Evolutionary conservation across 2,329 filamentous ascomycete genomes (phyloP).

Genomic region (Calycina marina): DNA sequence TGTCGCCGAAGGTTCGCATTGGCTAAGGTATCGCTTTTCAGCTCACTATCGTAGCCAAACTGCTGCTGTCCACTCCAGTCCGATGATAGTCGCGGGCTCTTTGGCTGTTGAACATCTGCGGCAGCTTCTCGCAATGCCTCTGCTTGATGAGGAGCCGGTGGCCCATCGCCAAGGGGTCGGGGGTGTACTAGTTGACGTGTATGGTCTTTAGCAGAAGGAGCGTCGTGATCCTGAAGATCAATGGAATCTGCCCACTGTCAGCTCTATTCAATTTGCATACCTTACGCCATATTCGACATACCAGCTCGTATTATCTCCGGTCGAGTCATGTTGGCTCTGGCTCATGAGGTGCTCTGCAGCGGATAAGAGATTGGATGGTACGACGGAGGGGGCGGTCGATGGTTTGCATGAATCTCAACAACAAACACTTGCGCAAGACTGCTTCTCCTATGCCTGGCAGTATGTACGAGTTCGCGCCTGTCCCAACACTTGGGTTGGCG

Average conservation of each 20-base stretch:
- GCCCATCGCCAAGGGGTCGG: constrained; percentile 35
- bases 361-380: too few relatives aligned
- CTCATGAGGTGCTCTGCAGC: constrained; percentile 10
- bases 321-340: constrained; percentile 31
- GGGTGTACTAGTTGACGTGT: constrained; percentile 37
- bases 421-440: too few relatives aligned
- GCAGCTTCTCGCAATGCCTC: constrained; percentile 69
- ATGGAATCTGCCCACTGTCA: constrained; percentile 58
- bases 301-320: constrained; percentile 41
- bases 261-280: constrained; percentile 11
- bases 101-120: constrained; percentile 58
- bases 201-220: constrained; percentile 77
- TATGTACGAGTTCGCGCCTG: too few relatives aligned
- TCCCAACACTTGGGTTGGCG: too few relatives aligned
- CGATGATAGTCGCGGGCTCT: constrained; percentile 45
- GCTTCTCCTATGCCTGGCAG: too few relatives aligned
- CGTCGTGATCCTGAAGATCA: constrained; percentile 75
- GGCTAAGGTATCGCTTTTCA: constrained; percentile 27
- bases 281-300: constrained; percentile 20
- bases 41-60: constrained; percentile 27
- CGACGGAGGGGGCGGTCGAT: too few relatives aligned
- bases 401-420: too few relatives aligned
- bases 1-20: constrained; percentile 29
- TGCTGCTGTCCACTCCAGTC: constrained; percentile 27
- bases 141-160: constrained; percentile 60